A percentile compares a stretch with the other conserved stretches of the same genome.
Evolutionary conservation across 192 early-diverging fungal species (phyloP).

Genomic region (Coemansia sp.): DNA sequence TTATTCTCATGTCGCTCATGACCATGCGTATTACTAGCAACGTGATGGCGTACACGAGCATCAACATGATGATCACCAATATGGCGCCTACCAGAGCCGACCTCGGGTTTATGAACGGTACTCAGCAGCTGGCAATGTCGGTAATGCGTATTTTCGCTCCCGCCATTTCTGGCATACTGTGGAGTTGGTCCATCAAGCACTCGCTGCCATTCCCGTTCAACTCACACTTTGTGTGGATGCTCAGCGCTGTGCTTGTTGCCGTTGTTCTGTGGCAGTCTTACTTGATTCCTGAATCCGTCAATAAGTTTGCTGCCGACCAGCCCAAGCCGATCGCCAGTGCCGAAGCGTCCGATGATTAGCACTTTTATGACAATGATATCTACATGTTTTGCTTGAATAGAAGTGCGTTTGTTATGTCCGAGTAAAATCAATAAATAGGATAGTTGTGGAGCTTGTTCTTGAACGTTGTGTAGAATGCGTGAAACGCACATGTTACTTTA

Average conservation of each 20-base stretch:
- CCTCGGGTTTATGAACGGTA: constrained; percentile 40
- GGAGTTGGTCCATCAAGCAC: constrained; percentile 48
- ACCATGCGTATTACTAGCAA: constrained; percentile 24
- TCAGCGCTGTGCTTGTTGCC: constrained; percentile 13
- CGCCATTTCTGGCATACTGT: constrained; percentile 25
- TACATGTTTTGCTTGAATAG: not conserved
- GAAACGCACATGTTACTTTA: not conserved
- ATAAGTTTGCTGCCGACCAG: constrained; percentile 27
- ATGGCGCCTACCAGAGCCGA: constrained; percentile 33
- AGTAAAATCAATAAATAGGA: not conserved
- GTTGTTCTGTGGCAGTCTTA: constrained; percentile 14
- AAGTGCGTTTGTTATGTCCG: not conserved
- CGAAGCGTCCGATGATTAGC: not conserved
- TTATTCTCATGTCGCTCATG: constrained; percentile 21
- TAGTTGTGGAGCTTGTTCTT: not conserved
- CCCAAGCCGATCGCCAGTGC: not conserved
- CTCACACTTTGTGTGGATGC: constrained; percentile 43
- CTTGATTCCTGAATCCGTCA: constrained; percentile 33
- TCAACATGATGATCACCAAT: constrained; percentile 42
- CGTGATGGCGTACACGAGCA: constrained; percentile 36
- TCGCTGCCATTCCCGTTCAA: constrained; percentile 42
- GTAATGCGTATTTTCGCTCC: constrained; percentile 31
- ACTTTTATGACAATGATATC: not conserved
- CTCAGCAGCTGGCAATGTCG: constrained; percentile 39
- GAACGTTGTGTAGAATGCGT: not conserved